A percentile compares a stretch with the other conserved stretches of the same genome.
phyloP scores from a whole-genome alignment of 2,329 filamentous ascomycete species.

The Cladosporium sp. region DNA sequence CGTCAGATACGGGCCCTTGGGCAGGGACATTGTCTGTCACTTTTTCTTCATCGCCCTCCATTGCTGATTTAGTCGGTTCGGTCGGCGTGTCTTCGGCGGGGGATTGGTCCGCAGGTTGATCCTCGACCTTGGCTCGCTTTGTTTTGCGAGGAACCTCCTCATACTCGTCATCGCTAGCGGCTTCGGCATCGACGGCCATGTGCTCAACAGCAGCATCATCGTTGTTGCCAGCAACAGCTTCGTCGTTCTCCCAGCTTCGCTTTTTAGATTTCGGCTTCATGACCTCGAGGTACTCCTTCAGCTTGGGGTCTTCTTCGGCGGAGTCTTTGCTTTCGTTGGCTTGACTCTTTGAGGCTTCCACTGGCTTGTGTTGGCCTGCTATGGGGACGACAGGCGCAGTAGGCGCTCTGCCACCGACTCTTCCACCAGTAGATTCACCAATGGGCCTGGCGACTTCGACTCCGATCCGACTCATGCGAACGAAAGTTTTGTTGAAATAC shows the following conservation, averaged over 20 bases:
- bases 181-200: constrained; percentile 6
- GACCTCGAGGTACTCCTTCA: constrained; percentile 79
- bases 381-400: constrained; percentile 3
- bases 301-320: constrained; percentile 61
- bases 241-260: constrained; percentile 11
- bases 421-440: constrained; percentile 30
- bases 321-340: constrained; percentile 33
- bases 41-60: neutral
- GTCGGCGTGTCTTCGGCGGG: neutral
- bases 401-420: constrained; percentile 3
- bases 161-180: constrained; percentile 62
- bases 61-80: neutral
- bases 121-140: constrained; percentile 28
- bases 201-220: constrained; percentile 12
- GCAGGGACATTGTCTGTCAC: neutral
- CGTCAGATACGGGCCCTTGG: constrained; percentile 57
- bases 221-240: neutral
- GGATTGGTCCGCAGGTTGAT: neutral
- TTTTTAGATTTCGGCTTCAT: constrained; percentile 62
- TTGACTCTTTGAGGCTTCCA: neutral
- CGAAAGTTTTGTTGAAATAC: constrained; percentile 93
- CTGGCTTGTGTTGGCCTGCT: neutral
- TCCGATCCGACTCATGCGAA: constrained; percentile 89
- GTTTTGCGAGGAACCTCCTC: constrained; percentile 54
- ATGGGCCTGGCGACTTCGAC: constrained; percentile 86